Base-by-base conservation (phyloP, 768 basidiomycete species). In the Russula griseocarnosa region DNA sequence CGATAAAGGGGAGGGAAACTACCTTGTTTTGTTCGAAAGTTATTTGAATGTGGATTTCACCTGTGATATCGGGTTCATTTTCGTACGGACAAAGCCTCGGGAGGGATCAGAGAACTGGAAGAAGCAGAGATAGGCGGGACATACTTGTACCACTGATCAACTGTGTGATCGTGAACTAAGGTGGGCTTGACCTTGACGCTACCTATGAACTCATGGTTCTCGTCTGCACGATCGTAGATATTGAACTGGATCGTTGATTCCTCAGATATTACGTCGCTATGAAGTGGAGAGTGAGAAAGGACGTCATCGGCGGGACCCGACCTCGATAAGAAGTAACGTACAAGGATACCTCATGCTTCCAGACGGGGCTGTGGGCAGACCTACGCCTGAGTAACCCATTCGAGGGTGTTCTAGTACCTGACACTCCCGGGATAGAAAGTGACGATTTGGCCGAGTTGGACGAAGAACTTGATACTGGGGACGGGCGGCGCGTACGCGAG, bases 341-440 rank as follows among this genome's bases (percentile, higher is more conserved):
- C 96, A 99, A 99, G 50, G 92, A 87, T 38, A 98, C 97, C 74
- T 98, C 90, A 74, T 98, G 96, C 77, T 99, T 99, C 97, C 97
- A 99, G 24, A 95, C 87, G 13, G 97, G 96, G 78, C 94, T 98
- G 71, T 92, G 83, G 61, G 91, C 82, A 22, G 86, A 86, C 42
- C 84, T 74, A 56, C 85, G 80, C 64, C 71, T 67, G 20, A 83
- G 82, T 70, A 91, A 87, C 49, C 74, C 67, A 54, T 68, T 55
- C 16, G 73, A 73, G 8, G 73, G 70, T 34, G 74, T 70, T 53
- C 71, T 73, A 11, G 71, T 70, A 24, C 69, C 67, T 26, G 70
- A 66, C 18, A 54, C 63, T 38, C 66, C 71, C 6, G 69, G 62
- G 16, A 61, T 46, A 18, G 69, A 70, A 42, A 64, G 60, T 13